phyloP scores from a whole-genome alignment of 75 land plant species.

The Pinus tabuliformis region DNA sequence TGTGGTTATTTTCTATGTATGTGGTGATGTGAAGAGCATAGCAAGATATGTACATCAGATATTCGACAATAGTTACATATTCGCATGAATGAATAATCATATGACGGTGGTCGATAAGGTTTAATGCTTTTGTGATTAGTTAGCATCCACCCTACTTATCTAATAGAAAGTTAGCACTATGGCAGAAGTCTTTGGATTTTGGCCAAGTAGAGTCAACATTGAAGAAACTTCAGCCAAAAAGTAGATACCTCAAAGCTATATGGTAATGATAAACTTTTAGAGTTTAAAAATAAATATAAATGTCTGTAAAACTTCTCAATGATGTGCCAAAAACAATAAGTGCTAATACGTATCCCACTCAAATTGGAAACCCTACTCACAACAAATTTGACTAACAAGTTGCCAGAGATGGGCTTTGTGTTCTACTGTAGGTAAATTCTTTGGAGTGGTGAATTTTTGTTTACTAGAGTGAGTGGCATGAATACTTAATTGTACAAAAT shows the following conservation, averaged over 20 bases:
- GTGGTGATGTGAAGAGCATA: slow-evolving; percentile 37
- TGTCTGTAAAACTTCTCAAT: not conserved
- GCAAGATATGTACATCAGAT: slow-evolving; percentile 21
- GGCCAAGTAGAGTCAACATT: slow-evolving; percentile 39
- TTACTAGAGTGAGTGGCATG: too few relatives aligned
- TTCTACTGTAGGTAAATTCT: too few relatives aligned
- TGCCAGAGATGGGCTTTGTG: not conserved
- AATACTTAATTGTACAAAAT: too few relatives aligned
- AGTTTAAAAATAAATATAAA: not conserved
- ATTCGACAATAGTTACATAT: slow-evolving; percentile 14
- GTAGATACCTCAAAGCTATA: slow-evolving; percentile 53
- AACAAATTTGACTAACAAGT: not conserved
- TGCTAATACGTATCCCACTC: not conserved
- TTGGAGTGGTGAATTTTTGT: not conserved
- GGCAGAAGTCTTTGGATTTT: slow-evolving; percentile 32
- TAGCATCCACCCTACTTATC: not conserved
- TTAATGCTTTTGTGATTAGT: not conserved
- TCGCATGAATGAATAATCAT: not conserved
- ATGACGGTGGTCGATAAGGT: not conserved
- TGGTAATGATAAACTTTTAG: slow-evolving; percentile 30
- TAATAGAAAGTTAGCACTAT: not conserved
- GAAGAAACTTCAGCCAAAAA: slow-evolving; percentile 53
- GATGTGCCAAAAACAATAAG: not conserved
- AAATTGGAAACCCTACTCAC: not conserved
- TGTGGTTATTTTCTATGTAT: slow-evolving; percentile 28